Base-by-base conservation (phyloP, 2,329 filamentous ascomycete genomes). In the Fusarium beomiforme region DNA sequence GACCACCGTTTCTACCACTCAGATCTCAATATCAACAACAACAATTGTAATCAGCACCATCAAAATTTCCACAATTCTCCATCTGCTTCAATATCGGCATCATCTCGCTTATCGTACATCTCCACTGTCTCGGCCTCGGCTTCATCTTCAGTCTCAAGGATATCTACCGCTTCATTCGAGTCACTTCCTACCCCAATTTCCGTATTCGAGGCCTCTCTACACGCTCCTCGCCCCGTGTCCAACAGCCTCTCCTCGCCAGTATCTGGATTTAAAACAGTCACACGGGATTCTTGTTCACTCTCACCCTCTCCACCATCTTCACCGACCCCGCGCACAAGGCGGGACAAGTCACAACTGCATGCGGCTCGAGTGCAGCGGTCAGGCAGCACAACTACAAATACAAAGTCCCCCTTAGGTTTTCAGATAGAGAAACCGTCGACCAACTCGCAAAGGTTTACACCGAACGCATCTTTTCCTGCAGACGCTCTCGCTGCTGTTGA, bases 261-360 rank as follows among this genome's bases (percentile, higher is more conserved):
- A 60, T 41, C 66, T 58, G 59, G 55, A 26, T 41, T 59, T 33
- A 59, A 71, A 62, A 68, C 74, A 47, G 49, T 70, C 66, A 71
- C 59, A 69, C 67, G 34, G 69, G 55, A 61, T 70, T 78, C 57
- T 65, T 57, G 49, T 41, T 68, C 57, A 16, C n/a, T 51, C 43
- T 55, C 70, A 67, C 66, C 60, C 70, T 79, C 61, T 72, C 59
- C 68, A 64, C 67, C 65, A 39, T 69, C 66, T 57, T 75, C 77
- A 67, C 75, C 79, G 66, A 78, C 77, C 69, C 73, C 79, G 58
- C 80, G 83, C 66, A 83, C 74, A 75, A 78, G 83, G 73, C 81
- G 82, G 69, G 80, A 85, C 81, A 84, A 84, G 74, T 81, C 85
- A 78, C 83, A 84, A 69, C 79, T 86, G 79, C 84, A 87, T 79